Percentiles rank a stretch among this genome's conserved stretches.
Conservation (phyloP, 2,329 filamentous ascomycete species). For the Colletotrichum melonis region DNA sequence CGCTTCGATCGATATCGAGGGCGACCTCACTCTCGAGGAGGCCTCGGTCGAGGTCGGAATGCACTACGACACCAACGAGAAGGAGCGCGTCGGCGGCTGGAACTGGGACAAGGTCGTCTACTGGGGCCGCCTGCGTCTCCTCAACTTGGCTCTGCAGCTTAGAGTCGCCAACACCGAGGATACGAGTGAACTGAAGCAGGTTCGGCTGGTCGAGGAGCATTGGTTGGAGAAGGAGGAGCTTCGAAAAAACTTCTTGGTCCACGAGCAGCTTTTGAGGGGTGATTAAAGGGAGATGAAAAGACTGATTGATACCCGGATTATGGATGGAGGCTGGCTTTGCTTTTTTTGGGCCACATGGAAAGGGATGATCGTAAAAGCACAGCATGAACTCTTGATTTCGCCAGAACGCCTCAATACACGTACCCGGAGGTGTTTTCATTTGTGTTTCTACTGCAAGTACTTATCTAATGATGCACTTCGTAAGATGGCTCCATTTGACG, state of each 20-base stretch:
- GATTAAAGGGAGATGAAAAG: neutral
- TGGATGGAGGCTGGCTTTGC: neutral
- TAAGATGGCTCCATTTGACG: neutral
- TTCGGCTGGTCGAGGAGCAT: slow-evolving; percentile 14
- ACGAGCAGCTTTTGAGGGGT: neutral
- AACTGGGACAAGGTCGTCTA: slow-evolving; percentile 18
- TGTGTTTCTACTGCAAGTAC: neutral
- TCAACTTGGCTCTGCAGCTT: neutral
- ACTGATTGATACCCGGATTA: neutral
- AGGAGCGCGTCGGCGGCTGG: slow-evolving; percentile 16
- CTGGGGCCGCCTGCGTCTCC: slow-evolving; percentile 24
- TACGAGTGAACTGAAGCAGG: slow-evolving; percentile 1
- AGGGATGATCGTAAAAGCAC: neutral
- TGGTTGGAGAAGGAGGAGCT: neutral
- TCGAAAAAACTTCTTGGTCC: neutral
- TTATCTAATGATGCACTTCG: neutral
- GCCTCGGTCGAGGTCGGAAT: neutral
- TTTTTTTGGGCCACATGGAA: neutral
- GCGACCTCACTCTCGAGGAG: neutral
- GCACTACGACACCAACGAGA: slow-evolving; percentile 22
- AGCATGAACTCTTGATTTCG: neutral
- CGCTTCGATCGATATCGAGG: slow-evolving; percentile 9
- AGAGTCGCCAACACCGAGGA: neutral
- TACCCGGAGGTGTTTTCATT: neutral
- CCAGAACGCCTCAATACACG: neutral